Conservation (phyloP, 768 basidiomycete genomes). For the Pilatotrama ljubarskyi region DNA sequence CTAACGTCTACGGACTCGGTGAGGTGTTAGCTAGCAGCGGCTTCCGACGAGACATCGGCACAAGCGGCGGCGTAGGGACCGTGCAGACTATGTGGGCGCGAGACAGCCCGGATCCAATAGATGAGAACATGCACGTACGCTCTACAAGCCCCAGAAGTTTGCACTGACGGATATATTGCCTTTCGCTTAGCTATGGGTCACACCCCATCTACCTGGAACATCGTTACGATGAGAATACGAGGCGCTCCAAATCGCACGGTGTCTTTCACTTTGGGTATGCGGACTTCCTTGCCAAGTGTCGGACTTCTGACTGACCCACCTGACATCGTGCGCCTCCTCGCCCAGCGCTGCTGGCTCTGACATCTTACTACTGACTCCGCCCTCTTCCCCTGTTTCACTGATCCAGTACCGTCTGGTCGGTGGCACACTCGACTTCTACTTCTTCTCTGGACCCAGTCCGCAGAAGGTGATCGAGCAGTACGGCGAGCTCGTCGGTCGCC, state of each 20-base stretch:
- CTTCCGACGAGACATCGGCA: conserved; percentile 60
- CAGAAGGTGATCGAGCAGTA: conserved; percentile 71
- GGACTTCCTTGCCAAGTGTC: neutral
- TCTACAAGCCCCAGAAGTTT: neutral
- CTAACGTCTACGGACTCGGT: conserved; percentile 80
- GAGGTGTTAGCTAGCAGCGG: conserved; percentile 72
- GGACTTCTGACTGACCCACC: conserved; percentile 7
- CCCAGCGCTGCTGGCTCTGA: conserved; percentile 67
- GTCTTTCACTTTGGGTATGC: conserved; percentile 69
- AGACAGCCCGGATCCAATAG: conserved; percentile 60
- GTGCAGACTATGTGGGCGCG: conserved; percentile 71
- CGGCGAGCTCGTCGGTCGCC: conserved; percentile 61
- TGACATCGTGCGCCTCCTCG: neutral
- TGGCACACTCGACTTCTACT: conserved; percentile 78
- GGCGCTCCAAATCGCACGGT: conserved; percentile 64
- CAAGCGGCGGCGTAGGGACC: conserved; percentile 50
- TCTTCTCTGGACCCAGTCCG: conserved; percentile 56
- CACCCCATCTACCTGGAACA: conserved; percentile 77
- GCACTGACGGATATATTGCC: neutral
- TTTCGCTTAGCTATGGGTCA: conserved; percentile 52
- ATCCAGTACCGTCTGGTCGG: conserved; percentile 76
- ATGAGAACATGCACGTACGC: conserved; percentile 59
- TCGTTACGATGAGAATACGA: conserved; percentile 54
- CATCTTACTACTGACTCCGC: conserved; percentile 64
- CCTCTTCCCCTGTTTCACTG: conserved; percentile 52